phyloP scores from a whole-genome alignment of 495 filamentous ascomycete genomes.

The Trichoderma virens region DNA sequence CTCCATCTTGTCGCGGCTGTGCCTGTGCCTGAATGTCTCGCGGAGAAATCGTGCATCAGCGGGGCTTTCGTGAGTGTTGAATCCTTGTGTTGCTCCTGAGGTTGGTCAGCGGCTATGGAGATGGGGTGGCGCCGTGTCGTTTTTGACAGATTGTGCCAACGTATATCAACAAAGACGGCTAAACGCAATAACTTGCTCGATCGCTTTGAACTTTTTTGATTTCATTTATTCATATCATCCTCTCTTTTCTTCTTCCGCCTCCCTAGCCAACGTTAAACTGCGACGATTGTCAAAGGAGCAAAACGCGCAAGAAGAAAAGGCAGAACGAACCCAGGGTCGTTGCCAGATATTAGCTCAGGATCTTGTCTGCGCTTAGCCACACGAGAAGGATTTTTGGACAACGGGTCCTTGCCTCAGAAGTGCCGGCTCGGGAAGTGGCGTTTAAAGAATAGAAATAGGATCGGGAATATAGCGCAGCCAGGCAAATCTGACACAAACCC shows the following conservation, averaged over 20 bases:
- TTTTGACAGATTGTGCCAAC: too few relatives aligned
- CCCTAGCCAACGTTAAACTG: not conserved
- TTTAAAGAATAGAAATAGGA: not conserved
- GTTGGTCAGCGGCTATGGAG: too few relatives aligned
- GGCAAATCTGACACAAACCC: not conserved
- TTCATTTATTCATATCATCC: not conserved
- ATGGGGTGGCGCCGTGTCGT: too few relatives aligned
- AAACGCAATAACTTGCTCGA: too few relatives aligned
- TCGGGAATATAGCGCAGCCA: not conserved
- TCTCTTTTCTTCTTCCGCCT: not conserved
- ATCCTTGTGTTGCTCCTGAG: not conserved
- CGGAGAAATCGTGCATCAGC: not conserved
- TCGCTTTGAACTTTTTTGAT: not conserved
- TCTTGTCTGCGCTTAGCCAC: not conserved
- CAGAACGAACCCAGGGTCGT: not conserved
- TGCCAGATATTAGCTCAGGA: not conserved
- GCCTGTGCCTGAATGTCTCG: not conserved
- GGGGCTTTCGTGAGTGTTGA: not conserved
- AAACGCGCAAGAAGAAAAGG: not conserved
- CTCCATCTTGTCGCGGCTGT: slow-evolving; percentile 5
- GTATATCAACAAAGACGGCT: too few relatives aligned
- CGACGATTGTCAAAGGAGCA: not conserved
- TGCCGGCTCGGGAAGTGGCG: not conserved
- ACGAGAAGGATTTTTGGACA: not conserved
- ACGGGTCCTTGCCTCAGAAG: not conserved